Evolutionary conservation across 2,329 filamentous ascomycete species (phyloP).

Genomic region (Cordyceps tenuipes): DNA sequence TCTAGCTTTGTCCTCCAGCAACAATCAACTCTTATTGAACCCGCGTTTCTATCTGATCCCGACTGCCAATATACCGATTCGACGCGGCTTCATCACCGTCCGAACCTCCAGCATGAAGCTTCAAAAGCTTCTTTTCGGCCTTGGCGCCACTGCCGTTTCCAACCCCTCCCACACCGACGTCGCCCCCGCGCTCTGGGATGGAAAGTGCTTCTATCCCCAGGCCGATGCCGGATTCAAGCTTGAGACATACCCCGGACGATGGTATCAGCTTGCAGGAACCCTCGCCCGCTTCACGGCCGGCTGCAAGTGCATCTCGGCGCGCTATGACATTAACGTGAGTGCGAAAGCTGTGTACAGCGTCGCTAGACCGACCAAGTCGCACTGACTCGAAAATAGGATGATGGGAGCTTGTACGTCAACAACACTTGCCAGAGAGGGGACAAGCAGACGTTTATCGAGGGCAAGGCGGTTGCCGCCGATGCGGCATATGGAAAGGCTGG

Average conservation of each 20-base stretch:
- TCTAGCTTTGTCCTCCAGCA: not conserved
- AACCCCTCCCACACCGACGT: conserved; percentile 14
- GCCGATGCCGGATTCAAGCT: conserved; percentile 22
- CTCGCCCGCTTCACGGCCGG: conserved; percentile 22
- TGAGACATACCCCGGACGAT: conserved; percentile 24
- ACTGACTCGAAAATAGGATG: conserved; percentile 15
- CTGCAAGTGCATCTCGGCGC: conserved; percentile 26
- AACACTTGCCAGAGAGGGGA: conserved; percentile 22
- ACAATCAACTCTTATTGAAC: not conserved
- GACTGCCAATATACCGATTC: not conserved
- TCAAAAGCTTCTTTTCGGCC: not conserved
- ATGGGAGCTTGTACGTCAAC: conserved; percentile 25
- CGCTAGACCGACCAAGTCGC: not conserved
- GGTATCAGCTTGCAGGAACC: conserved; percentile 27
- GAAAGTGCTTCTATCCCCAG: conserved; percentile 24
- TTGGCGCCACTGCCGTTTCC: not conserved
- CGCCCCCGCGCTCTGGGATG: conserved; percentile 24
- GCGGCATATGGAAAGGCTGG: conserved; percentile 22
- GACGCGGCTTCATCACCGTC: not conserved
- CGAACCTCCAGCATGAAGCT: not conserved
- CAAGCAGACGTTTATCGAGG: conserved; percentile 22
- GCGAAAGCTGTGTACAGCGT: not conserved
- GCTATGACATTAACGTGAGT: conserved; percentile 25
- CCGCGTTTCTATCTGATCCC: not conserved
- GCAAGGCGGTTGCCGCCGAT: conserved; percentile 21